Conservation (phyloP, 2,329 filamentous ascomycete genomes). For the Berkeleyomyces basicola region DNA sequence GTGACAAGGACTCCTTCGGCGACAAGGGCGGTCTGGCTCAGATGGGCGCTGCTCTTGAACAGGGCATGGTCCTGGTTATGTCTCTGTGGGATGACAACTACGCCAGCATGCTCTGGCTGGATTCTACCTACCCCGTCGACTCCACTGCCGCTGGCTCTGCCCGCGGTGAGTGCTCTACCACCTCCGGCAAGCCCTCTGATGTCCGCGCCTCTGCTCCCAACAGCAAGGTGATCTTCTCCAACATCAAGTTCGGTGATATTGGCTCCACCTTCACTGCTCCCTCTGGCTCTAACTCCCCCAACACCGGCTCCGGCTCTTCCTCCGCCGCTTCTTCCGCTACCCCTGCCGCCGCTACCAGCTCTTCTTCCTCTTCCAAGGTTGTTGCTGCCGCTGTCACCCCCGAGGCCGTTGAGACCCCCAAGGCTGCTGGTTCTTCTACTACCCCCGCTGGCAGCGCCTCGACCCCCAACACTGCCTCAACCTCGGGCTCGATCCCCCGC, state of each 20-base stretch:
- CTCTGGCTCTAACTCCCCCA: not conserved
- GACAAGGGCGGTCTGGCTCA: slow-evolving; percentile 36
- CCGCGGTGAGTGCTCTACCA: slow-evolving; percentile 17
- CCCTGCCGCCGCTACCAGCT: not conserved
- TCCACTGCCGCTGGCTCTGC: slow-evolving; percentile 16
- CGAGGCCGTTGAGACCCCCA: not conserved
- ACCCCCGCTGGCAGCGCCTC: not conserved
- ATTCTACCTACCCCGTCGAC: slow-evolving; percentile 41
- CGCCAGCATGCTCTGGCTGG: slow-evolving; percentile 54
- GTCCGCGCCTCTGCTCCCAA: slow-evolving; percentile 15
- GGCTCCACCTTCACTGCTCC: slow-evolving; percentile 24
- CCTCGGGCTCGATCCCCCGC: not conserved
- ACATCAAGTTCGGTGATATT: slow-evolving; percentile 33
- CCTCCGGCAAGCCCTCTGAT: slow-evolving; percentile 18
- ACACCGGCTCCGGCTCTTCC: not conserved
- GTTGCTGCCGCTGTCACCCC: not conserved
- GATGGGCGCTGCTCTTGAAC: slow-evolving; percentile 36
- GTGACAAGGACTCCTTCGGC: slow-evolving; percentile 32
- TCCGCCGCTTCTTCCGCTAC: not conserved
- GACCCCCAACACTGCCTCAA: not conserved
- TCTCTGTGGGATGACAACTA: slow-evolving; percentile 39
- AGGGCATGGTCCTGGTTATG: slow-evolving; percentile 50
- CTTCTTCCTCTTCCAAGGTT: not conserved
- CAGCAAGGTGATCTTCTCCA: slow-evolving; percentile 30
- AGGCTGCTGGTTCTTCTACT: not conserved